Evolutionary conservation across 129 eudicot genomes (phyloP), one percentile per base, ranked within the genome.

Genomic region (Oenanthe sinensis): DNA sequence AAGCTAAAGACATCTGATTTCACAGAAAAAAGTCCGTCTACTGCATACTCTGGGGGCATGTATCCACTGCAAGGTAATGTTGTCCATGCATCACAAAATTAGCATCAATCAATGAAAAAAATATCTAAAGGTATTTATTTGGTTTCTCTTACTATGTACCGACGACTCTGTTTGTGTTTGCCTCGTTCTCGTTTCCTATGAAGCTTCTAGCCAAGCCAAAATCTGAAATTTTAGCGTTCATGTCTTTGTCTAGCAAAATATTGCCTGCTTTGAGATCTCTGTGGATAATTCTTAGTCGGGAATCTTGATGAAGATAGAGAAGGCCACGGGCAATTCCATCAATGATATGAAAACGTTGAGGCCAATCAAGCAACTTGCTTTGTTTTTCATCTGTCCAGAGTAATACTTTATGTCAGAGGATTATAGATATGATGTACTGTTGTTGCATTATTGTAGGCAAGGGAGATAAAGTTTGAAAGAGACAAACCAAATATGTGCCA

Each of bases 301-400:
- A 86, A 86, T 86, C 89, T 78, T 83, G 85, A 80, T 83, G 87
- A 7, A 86, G 87, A 78, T 86, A 86, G 65, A 86, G 87, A 75
- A 86, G 85, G 74, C 89, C 87, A 11, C 87, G 79, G 68, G 85
- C 87, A 68, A 86, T 80, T 33, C 89, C 89, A 9, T 83, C 82
- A 54, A 86, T 83, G 17, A 86, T 83, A 71, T 76, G 83, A 71
- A 84, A 84, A 49, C 85, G 83, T 2, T 55, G 82, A 48, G 85
- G 87, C 89, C 89, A 86, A 39, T 83, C 87, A 22, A 86, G 89
- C 40, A 62, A 49, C 54, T 50, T 81, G 49, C 84, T 68, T 74
- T 36, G 84, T 50, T 67, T 48, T 77, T 80, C 78, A 80, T 77
- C 84, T 80, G 89, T 28, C 4, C 11, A 54, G 46, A 22, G 14